These are phyloP conservation scores for Fragosphaeria purpurea DNA, from an alignment of 2,329 filamentous ascomycete genomes.

Conservation along the genomic window DNA sequence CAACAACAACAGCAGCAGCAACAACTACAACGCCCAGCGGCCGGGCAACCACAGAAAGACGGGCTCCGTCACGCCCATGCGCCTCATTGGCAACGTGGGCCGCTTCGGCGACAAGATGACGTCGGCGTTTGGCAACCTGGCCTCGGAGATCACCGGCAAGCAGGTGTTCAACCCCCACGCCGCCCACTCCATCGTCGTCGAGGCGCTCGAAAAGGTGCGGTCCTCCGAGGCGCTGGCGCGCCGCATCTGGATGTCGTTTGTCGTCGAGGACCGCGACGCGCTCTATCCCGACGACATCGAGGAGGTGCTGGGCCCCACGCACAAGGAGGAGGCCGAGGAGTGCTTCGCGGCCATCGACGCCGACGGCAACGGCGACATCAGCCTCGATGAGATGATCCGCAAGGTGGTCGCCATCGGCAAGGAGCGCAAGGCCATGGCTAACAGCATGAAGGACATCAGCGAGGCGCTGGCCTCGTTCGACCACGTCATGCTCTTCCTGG, in stretches of 20 bases:
- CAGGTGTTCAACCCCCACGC: slow-evolving; percentile 89
- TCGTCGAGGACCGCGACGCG: slow-evolving; percentile 75
- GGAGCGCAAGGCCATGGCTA: slow-evolving; percentile 77
- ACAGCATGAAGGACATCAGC: slow-evolving; percentile 95
- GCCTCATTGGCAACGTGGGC: slow-evolving; percentile 62
- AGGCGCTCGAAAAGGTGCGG: slow-evolving; percentile 74
- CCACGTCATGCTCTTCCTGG: slow-evolving; percentile 70
- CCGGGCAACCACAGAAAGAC: slow-evolving; percentile 18
- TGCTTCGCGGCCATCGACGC: slow-evolving; percentile 72
- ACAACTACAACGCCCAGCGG: no score
- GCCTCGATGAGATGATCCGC: slow-evolving; percentile 87
- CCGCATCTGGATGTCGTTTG: slow-evolving; percentile 97
- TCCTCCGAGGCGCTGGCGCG: slow-evolving; percentile 88
- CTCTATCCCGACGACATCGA: slow-evolving; percentile 72
- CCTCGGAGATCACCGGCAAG: slow-evolving; percentile 90
- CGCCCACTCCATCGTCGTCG: slow-evolving; percentile 78
- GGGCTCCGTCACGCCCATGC: slow-evolving; percentile 66
- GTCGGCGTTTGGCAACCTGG: slow-evolving; percentile 84
- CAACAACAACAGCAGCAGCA: slow-evolving; percentile 18
- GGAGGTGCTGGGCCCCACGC: slow-evolving; percentile 73
- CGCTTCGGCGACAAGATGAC: slow-evolving; percentile 89
- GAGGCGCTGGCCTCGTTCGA: slow-evolving; percentile 89
- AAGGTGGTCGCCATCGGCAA: slow-evolving; percentile 76
- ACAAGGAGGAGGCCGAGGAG: slow-evolving; percentile 72
- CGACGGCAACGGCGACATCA: slow-evolving; percentile 89